phyloP scores from a whole-genome alignment of 768 basidiomycete genomes.

The Fibroporia radiculosa region DNA sequence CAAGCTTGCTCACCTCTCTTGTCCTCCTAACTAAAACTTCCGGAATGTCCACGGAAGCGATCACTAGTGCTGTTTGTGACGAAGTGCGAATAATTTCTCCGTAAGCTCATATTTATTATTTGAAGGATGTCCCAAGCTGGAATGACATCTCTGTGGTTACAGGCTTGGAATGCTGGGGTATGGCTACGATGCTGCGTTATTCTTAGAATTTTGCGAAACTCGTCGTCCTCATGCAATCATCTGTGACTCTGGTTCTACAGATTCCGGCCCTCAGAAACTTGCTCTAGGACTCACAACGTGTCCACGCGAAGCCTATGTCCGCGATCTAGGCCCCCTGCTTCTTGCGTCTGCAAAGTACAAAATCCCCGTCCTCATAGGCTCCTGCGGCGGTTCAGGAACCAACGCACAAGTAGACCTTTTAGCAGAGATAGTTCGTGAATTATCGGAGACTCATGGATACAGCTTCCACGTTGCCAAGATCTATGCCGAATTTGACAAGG shows the following conservation, averaged over 20 bases:
- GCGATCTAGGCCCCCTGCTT: background rate
- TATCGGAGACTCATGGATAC: background rate
- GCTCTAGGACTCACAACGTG: background rate
- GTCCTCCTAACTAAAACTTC: no score
- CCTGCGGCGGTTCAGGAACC: conserved; percentile 1
- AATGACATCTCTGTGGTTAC: background rate
- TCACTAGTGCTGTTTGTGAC: background rate
- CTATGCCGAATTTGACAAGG: background rate
- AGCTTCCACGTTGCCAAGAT: background rate
- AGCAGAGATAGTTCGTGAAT: background rate
- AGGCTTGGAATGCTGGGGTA: background rate
- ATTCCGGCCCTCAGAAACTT: conserved; percentile 1
- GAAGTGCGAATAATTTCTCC: background rate
- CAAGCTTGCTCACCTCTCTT: no score
- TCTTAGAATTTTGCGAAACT: background rate
- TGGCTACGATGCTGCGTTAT: background rate
- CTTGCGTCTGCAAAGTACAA: background rate
- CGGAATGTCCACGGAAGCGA: no score
- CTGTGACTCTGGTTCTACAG: background rate
- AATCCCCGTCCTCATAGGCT: conserved; percentile 1
- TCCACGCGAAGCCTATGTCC: conserved; percentile 2
- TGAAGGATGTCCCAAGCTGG: background rate
- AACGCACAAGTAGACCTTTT: conserved; percentile 1
- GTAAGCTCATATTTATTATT: background rate
- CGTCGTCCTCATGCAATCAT: background rate